phyloP scores from a whole-genome alignment of 495 filamentous ascomycete species.

The Penicillium canariense region DNA sequence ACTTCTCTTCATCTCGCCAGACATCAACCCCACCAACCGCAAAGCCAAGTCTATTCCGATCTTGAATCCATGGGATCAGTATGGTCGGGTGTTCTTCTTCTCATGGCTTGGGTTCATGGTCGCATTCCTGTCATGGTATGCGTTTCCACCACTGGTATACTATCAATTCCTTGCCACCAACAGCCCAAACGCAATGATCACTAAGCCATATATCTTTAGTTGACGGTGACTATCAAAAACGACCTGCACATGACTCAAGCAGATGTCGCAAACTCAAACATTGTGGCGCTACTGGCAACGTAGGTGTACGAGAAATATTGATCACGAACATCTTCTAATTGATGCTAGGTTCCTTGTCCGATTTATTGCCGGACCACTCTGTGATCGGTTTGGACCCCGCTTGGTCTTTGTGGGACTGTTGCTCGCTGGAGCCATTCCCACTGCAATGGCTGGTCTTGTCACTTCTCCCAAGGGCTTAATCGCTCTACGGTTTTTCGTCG shows the following conservation, averaged over 20 bases:
- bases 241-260: constrained; percentile 68
- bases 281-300: constrained; percentile 83
- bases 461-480: constrained; percentile 68
- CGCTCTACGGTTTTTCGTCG: constrained; percentile 84
- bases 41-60: constrained; percentile 81
- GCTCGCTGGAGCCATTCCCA: constrained; percentile 75
- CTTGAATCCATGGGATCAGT: constrained; percentile 74
- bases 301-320: constrained; percentile 30
- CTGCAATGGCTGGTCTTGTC: constrained; percentile 77
- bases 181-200: not conserved
- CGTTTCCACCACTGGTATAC: constrained; percentile 79
- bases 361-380: constrained; percentile 76
- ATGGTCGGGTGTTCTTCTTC: constrained; percentile 92
- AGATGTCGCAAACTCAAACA: constrained; percentile 90
- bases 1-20: constrained; percentile 35
- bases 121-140: constrained; percentile 87
- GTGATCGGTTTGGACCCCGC: constrained; percentile 82
- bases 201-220: constrained; percentile 37
- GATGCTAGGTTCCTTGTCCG: constrained; percentile 69
- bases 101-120: constrained; percentile 96
- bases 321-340: constrained; percentile 13
- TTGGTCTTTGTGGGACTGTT: constrained; percentile 75
- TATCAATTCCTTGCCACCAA: not conserved
- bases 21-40: constrained; percentile 69
- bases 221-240: constrained; percentile 71